A percentile compares a stretch with the other conserved stretches of the same genome.
Evolutionary conservation across 441 rosid species (phyloP).

Genomic region (Omphalea diandra): DNA sequence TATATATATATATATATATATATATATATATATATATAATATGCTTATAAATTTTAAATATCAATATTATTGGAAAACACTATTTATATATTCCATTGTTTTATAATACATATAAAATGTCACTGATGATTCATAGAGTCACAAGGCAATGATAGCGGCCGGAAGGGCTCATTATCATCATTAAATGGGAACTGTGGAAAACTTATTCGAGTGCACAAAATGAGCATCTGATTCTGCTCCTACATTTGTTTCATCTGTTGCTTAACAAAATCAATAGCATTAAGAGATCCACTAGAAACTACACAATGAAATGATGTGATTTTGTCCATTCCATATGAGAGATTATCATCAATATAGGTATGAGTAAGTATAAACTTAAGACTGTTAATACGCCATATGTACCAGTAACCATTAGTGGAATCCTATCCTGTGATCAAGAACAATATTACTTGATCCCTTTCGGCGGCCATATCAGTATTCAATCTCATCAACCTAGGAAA

Average conservation of each 20-base stretch:
- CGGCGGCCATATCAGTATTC: slow-evolving; percentile 47
- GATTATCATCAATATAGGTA: slow-evolving; percentile 36
- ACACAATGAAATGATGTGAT: slow-evolving; percentile 79
- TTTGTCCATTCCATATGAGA: slow-evolving; percentile 52
- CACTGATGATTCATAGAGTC: too few relatives aligned
- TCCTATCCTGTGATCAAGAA: slow-evolving; percentile 51
- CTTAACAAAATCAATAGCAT: slow-evolving; percentile 49
- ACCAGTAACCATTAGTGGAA: slow-evolving; percentile 85
- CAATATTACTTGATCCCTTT: slow-evolving; percentile 49
- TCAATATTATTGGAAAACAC: too few relatives aligned
- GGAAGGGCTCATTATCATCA: too few relatives aligned
- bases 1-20: too few relatives aligned
- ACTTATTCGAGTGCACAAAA: too few relatives aligned
- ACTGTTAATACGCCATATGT: slow-evolving; percentile 47
- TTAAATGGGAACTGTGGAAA: too few relatives aligned
- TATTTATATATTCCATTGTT: too few relatives aligned
- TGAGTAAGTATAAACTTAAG: slow-evolving; percentile 35
- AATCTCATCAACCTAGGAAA: slow-evolving; percentile 32
- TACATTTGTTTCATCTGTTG: slow-evolving; percentile 50
- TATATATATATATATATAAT: too few relatives aligned
- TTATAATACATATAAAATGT: too few relatives aligned
- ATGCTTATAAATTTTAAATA: too few relatives aligned
- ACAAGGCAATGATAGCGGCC: too few relatives aligned
- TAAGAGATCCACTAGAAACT: slow-evolving; percentile 63
- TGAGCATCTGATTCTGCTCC: too few relatives aligned